phyloP scores from a whole-genome alignment of 2,329 filamentous ascomycete species.

The Coniella vitis region DNA sequence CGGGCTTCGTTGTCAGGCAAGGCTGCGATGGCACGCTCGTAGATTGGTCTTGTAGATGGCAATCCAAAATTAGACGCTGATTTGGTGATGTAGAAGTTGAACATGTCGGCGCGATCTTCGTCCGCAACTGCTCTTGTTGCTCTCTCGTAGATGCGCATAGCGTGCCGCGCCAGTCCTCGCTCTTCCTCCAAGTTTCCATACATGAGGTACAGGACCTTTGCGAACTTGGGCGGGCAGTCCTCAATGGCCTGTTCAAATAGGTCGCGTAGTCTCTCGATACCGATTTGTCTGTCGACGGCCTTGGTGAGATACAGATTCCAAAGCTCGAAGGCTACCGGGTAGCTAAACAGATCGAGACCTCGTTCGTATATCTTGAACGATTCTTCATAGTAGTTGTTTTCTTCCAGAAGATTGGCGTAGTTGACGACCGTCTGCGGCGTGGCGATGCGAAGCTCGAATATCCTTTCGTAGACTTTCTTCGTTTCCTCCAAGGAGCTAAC shows the following conservation, averaged over 20 bases:
- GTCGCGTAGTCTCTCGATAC: constrained; percentile 88
- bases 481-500: constrained; percentile 88
- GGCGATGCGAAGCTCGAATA: constrained; percentile 95
- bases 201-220: constrained; percentile 94
- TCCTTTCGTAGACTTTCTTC: constrained; percentile 88
- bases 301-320: constrained; percentile 99
- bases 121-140: constrained; percentile 92
- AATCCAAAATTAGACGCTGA: constrained; percentile 96
- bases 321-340: constrained; percentile 94
- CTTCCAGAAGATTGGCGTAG: constrained; percentile 91
- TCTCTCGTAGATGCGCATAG: constrained; percentile 98
- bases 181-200: constrained; percentile 97
- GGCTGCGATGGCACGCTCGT: constrained; percentile 91
- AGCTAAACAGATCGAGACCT: constrained; percentile 95
- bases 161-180: constrained; percentile 84
- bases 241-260: constrained; percentile 96
- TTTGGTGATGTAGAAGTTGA: constrained; percentile 99
- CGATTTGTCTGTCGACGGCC: constrained; percentile 91
- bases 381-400: constrained; percentile 92
- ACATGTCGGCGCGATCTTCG: constrained; percentile 94
- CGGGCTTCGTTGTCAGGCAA: constrained; percentile 88
- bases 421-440: constrained; percentile 98
- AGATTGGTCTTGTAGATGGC: constrained; percentile 89
- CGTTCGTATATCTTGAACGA: constrained; percentile 97
- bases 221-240: constrained; percentile 89